Evolutionary conservation across 2,329 filamentous ascomycete species (phyloP).

Genomic region (Pseudogymnoascus sp.): DNA sequence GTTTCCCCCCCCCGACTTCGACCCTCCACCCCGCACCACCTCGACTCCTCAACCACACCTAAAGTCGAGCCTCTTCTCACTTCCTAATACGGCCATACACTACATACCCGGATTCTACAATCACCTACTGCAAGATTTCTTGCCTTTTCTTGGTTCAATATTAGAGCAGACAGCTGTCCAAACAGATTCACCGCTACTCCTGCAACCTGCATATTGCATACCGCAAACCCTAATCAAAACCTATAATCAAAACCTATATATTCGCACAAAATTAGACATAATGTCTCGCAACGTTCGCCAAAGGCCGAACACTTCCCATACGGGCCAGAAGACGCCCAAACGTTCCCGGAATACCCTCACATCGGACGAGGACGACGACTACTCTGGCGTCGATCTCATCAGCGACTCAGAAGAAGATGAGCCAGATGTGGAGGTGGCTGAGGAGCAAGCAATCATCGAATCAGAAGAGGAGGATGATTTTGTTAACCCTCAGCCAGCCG

Average conservation of each 20-base stretch:
- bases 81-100: conserved; percentile 2
- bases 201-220: not conserved
- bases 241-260: conserved; percentile 2
- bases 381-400: conserved; percentile 71
- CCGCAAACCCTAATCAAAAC: not conserved
- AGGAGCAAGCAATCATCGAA: conserved; percentile 65
- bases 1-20: not conserved
- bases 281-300: conserved; percentile 43
- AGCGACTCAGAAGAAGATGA: conserved; percentile 75
- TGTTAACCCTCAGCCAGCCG: conserved; percentile 27
- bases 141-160: not conserved
- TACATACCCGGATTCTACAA: conserved; percentile 14
- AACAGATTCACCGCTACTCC: conserved; percentile 7
- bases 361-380: conserved; percentile 56
- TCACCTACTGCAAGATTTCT: conserved; percentile 6
- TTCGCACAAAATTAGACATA: conserved; percentile 7
- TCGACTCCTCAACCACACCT: conserved; percentile 8
- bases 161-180: not conserved
- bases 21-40: conserved; percentile 9
- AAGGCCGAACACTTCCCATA: conserved; percentile 36
- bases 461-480: conserved; percentile 37
- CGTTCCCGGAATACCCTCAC: conserved; percentile 41
- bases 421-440: conserved; percentile 66
- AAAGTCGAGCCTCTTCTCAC: not conserved
- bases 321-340: conserved; percentile 17